Evolutionary conservation across 2,329 filamentous ascomycete genomes (phyloP), one percentile per base, ranked within the genome.

Genomic region (Pseudogymnoascus sp.): DNA sequence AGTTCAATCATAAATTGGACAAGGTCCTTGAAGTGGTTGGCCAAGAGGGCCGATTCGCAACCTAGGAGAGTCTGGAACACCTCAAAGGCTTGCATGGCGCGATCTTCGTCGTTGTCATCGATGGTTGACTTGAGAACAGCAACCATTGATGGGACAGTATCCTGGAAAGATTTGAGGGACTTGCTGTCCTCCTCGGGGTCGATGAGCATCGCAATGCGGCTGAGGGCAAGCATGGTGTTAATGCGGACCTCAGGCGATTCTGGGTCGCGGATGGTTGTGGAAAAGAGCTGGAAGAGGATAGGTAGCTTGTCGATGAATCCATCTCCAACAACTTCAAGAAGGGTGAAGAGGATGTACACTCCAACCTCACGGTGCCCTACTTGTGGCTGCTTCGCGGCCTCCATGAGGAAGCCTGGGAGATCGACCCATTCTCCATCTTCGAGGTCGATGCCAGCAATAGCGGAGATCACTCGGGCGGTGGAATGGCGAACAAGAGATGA

Each of bases 41-140:
- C 89, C 60, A 97, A 80, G 59, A 97, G 84, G 55, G 90, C 84
- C 31, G 91, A 89, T 74, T 97, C 93, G 74, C 91, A 96, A 66
- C 89, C 90, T 61, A 99, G 84, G 70, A 97, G 87, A 59, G 91
- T 94, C 80, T 97, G 94, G 84, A 97, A 96, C 68, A 96, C 92
- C 74, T 97, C 94, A 70, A 97, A 99, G 27, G 91, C 86, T 73
- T 93, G 87, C 80, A 93, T 91, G 69, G 90, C 87, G 73, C 89
- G 88, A 73, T 96, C 92, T 69, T 97, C 92, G 69, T 97, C 89
- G 63, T 84, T 84, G 63, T 84, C 83, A 69, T 91, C 84, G 63
- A 97, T 89, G 27, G 90, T 85, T 66, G 87, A 83, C 81, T 96
- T 94, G 67, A 97, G 82, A 9, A 97, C 91, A 66, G 86, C 84